Evolutionary conservation across 306 rosid species (phyloP), one percentile per base, ranked within the genome.

Genomic region (Begonia loranthoides): DNA sequence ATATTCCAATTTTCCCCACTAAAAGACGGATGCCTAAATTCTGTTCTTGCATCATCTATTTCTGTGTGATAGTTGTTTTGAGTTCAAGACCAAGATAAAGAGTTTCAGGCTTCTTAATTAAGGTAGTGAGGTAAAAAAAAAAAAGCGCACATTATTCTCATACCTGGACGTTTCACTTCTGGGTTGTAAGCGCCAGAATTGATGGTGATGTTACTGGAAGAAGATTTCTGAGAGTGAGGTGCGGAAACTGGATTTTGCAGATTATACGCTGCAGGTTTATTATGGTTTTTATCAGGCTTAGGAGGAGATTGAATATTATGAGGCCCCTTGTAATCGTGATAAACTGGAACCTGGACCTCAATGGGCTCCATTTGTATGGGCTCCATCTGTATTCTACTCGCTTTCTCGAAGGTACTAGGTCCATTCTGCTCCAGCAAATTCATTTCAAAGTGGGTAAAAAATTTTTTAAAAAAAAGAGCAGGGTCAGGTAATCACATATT

Each of bases 101-200:
- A 52, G 38, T 34, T 13, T 64, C 50, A 73, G 52, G 56, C 58
- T 63, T 34, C 46, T 21, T 24, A 8, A 44, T 52, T 56, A 34
- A 47, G 15, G 24, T 41, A 45, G 12, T 14, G 43, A 39, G 43
- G 43, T 10, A 39, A 39, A 39, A 36, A 59, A 33, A 10, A 13
- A 49, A 56, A 47, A 58, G 55, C 52, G 45, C 17, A 43, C 47
- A 34, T 15, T 41, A 52, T 67, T 65, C 22, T 46, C 58, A 50
- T 64, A 84, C 94, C 90, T 63, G 87, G 67, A 50, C 81, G 65
- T 69, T 73, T 68, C 55, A 43, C 63, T 69, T 74, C 82, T 19
- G 67, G 59, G 62, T 55, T 52, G 44, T 72, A 61, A 22, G 55
- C 13, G 34, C 64, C 66, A 61, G 77, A 61, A 50, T 49, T 65